Conservation (phyloP, 805 yeast species). For the Metschnikowia cerradonensis region DNA sequence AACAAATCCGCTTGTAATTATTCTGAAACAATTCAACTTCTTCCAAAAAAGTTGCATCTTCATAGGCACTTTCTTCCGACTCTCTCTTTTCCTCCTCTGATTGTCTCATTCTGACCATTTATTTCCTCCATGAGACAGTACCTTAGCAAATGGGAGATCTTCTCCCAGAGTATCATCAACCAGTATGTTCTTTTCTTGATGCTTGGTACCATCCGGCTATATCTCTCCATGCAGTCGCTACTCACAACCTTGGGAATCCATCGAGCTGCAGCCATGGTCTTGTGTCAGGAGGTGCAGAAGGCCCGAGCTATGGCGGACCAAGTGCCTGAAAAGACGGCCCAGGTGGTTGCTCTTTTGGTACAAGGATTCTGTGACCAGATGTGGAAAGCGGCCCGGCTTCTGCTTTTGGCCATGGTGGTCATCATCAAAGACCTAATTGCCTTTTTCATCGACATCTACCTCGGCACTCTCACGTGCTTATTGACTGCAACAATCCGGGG, state of each 20-base stretch:
- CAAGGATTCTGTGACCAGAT: not conserved
- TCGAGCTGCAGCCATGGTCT: not conserved
- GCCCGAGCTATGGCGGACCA: conserved; percentile 26
- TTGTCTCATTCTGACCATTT: not conserved
- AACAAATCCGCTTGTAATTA: too few relatives aligned
- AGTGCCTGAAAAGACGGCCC: conserved; percentile 46
- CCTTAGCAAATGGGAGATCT: conserved; percentile 47
- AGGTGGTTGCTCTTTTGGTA: not conserved
- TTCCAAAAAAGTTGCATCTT: not conserved
- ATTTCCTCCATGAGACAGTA: conserved; percentile 23
- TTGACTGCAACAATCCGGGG: conserved; percentile 71
- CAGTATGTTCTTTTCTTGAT: conserved; percentile 54
- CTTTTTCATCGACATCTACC: conserved; percentile 47
- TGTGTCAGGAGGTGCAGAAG: conserved; percentile 48
- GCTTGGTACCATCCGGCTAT: conserved; percentile 42
- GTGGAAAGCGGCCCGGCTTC: conserved; percentile 1
- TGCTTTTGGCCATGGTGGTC: conserved; percentile 55
- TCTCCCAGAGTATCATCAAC: conserved; percentile 67
- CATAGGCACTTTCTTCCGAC: not conserved
- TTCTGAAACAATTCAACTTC: too few relatives aligned
- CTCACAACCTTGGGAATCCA: not conserved
- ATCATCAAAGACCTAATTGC: conserved; percentile 8
- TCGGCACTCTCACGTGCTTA: conserved; percentile 87
- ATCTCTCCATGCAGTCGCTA: conserved; percentile 1
- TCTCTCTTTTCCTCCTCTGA: too few relatives aligned